These are phyloP conservation scores for Phytophthora agathidicida DNA, from an alignment of 352 stramenopile genomes.

Conservation along the genomic window DNA sequence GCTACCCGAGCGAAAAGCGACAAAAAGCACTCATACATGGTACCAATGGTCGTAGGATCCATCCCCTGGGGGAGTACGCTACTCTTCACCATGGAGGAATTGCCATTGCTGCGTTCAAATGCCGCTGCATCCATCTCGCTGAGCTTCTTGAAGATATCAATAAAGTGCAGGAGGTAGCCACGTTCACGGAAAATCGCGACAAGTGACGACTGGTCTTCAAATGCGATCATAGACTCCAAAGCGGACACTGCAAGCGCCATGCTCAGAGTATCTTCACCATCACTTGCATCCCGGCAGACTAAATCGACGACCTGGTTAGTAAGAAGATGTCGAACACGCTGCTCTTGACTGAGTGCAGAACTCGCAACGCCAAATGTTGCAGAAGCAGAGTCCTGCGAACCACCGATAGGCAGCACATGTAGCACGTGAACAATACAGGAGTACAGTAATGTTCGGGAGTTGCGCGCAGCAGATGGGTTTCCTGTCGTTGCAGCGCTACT, in stretches of 20 bases:
- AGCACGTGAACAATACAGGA: conserved; percentile 78
- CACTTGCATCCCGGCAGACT: conserved; percentile 76
- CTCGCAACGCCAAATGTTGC: conserved; percentile 18
- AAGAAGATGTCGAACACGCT: conserved; percentile 42
- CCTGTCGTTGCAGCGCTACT: conserved; percentile 64
- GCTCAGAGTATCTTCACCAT: conserved; percentile 77
- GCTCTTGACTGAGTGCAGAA: conserved; percentile 28
- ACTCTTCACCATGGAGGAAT: conserved; percentile 44
- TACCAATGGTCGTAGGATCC: conserved; percentile 71
- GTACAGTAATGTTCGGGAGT: conserved; percentile 80
- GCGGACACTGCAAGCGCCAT: conserved; percentile 83
- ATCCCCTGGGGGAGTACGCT: conserved; percentile 53
- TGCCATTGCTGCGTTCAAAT: conserved; percentile 50
- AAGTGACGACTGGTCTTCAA: conserved; percentile 53
- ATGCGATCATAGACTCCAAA: conserved; percentile 68
- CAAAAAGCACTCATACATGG: conserved; percentile 85
- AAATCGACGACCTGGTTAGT: conserved; percentile 70
- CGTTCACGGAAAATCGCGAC: conserved; percentile 71
- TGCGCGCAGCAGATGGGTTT: conserved; percentile 77
- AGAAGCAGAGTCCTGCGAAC: conserved; percentile 20
- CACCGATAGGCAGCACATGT: conserved; percentile 37
- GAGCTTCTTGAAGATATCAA: conserved; percentile 77
- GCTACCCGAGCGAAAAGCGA: conserved; percentile 78
- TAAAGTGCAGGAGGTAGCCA: conserved; percentile 82
- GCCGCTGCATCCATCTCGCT: conserved; percentile 67